These are phyloP conservation scores for Mallotus nudiflorus DNA, from an alignment of 345 rosid genomes.

Conservation along the genomic window DNA sequence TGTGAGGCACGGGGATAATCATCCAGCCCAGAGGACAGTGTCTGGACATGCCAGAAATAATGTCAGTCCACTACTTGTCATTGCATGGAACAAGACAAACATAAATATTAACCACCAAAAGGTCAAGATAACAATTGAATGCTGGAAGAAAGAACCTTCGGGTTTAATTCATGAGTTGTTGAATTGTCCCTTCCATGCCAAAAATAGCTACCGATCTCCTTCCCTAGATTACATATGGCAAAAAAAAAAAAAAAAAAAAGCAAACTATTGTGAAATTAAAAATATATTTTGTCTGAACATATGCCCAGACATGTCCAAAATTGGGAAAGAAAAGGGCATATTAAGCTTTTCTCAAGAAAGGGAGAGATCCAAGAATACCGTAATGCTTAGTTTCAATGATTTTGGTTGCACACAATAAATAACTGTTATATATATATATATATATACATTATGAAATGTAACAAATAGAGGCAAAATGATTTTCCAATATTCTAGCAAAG, in stretches of 20 bases:
- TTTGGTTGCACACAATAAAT: not conserved
- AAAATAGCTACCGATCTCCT: slow-evolving; percentile 64
- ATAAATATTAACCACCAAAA: not conserved
- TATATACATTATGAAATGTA: too few species aligned
- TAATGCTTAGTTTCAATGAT: not conserved
- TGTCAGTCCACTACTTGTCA: slow-evolving; percentile 10
- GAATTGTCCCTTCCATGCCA: slow-evolving; percentile 90
- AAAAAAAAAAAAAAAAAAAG: not conserved
- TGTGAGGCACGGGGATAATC: slow-evolving; percentile 98
- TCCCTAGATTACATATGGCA: slow-evolving; percentile 47
- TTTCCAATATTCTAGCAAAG: not conserved
- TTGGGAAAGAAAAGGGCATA: not conserved
- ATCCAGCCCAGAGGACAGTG: slow-evolving; percentile 83
- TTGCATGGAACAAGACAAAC: not conserved
- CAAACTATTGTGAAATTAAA: not conserved
- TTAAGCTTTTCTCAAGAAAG: not conserved
- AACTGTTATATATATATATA: too few species aligned
- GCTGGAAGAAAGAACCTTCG: slow-evolving; percentile 53
- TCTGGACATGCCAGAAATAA: slow-evolving; percentile 40
- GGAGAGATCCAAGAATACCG: not conserved
- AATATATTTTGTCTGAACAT: too few species aligned
- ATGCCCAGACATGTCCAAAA: not conserved
- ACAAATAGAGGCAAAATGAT: not conserved
- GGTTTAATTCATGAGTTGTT: slow-evolving; percentile 67
- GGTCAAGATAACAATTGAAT: slow-evolving; percentile 13